These are phyloP conservation scores for Syncephalastrum racemosum DNA, from an alignment of 371 early-diverging fungal species.

Conservation along the genomic window DNA sequence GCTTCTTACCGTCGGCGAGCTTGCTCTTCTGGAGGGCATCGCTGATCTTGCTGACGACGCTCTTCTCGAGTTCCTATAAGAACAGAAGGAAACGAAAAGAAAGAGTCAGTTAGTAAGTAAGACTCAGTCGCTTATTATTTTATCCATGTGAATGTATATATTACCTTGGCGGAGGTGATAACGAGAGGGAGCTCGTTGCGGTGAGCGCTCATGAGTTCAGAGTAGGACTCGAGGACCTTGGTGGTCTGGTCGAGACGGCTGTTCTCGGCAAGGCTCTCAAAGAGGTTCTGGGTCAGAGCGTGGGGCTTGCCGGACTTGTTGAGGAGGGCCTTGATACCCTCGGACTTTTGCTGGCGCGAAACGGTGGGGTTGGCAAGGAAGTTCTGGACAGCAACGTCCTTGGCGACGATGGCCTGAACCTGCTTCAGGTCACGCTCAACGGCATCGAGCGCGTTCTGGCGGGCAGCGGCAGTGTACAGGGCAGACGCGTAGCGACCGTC, in stretches of 20 bases:
- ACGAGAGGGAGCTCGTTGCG: conserved; percentile 89
- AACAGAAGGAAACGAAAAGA: too few species aligned
- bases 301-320: conserved; percentile 68
- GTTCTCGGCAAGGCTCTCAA: conserved; percentile 90
- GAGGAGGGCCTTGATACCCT: conserved; percentile 66
- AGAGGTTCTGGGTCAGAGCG: conserved; percentile 86
- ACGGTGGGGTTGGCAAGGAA: conserved; percentile 89
- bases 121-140: neutral
- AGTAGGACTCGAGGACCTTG: conserved; percentile 80
- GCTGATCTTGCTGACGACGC: conserved; percentile 51
- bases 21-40: conserved; percentile 52
- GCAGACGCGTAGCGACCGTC: conserved; percentile 98
- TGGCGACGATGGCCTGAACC: conserved; percentile 65
- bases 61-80: conserved; percentile 51
- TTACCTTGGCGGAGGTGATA: conserved; percentile 88
- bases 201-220: conserved; percentile 87
- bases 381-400: conserved; percentile 71
- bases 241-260: conserved; percentile 85
- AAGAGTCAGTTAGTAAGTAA: neutral
- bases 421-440: conserved; percentile 87
- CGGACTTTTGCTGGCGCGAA: conserved; percentile 75
- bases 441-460: conserved; percentile 75
- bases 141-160: neutral
- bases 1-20: conserved; percentile 55
- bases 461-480: conserved; percentile 91